Conservation (phyloP, 805 yeast genomes). For the Metschnikowia hibisci region DNA sequence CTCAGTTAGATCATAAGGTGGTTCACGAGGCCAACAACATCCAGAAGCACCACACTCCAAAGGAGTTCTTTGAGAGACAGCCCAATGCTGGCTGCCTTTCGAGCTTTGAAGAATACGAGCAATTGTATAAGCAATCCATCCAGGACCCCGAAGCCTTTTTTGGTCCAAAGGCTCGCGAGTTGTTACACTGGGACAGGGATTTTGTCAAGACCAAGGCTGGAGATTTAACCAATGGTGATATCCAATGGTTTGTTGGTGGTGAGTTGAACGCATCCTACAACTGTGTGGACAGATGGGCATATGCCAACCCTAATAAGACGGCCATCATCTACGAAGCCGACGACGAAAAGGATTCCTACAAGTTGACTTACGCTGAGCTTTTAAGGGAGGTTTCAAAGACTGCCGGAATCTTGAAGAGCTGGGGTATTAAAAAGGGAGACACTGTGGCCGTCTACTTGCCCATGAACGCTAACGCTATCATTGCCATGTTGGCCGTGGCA, state of each 20-base stretch:
- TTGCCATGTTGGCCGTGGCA: constrained; percentile 71
- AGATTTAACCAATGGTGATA: constrained; percentile 43
- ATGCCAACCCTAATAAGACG: constrained; percentile 61
- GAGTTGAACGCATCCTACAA: constrained; percentile 76
- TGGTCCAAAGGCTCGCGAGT: constrained; percentile 48
- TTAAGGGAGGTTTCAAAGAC: constrained; percentile 65
- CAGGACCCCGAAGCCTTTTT: constrained; percentile 52
- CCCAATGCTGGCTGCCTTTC: constrained; percentile 59
- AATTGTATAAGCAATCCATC: constrained; percentile 53
- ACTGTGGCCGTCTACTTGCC: constrained; percentile 85
- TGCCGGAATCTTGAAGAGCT: constrained; percentile 60
- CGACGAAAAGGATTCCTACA: constrained; percentile 61
- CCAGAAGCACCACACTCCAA: constrained; percentile 48
- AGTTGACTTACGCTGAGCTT: constrained; percentile 66
- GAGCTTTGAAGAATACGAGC: constrained; percentile 62
- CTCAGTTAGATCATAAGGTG: constrained; percentile 36
- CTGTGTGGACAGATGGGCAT: constrained; percentile 80
- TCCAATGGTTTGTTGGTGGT: constrained; percentile 79
- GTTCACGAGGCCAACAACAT: constrained; percentile 62
- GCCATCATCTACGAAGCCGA: constrained; percentile 83
- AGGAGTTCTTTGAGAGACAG: constrained; percentile 52
- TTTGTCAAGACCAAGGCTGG: constrained; percentile 46
- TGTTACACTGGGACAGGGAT: constrained; percentile 50
- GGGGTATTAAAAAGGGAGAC: constrained; percentile 78
- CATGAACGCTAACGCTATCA: constrained; percentile 77